phyloP scores from a whole-genome alignment of 345 rosid species.

The Raphanus raphanistrum region DNA sequence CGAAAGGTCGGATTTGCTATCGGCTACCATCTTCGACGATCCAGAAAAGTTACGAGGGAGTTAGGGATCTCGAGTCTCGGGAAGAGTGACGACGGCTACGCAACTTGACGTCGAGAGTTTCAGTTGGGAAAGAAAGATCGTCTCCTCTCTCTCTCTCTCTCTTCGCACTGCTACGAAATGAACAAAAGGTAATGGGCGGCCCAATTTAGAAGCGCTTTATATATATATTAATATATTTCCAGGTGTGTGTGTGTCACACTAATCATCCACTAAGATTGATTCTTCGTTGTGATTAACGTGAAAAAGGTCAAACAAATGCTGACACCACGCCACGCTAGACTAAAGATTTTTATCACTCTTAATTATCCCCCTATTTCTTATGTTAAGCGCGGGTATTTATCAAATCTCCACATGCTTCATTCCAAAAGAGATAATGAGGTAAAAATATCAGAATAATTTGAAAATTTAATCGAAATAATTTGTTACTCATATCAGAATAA shows the following conservation, averaged over 20 bases:
- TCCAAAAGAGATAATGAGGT: not conserved
- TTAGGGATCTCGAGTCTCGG: conserved; percentile 31
- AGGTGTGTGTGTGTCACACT: not conserved
- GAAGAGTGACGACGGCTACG: conserved; percentile 29
- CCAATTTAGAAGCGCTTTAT: not conserved
- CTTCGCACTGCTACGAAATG: not conserved
- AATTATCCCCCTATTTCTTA: not conserved
- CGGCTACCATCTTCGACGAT: conserved; percentile 73
- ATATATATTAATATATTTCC: not conserved
- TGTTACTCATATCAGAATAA: not conserved
- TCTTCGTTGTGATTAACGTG: not conserved
- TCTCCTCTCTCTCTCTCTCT: not conserved
- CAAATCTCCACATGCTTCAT: not conserved
- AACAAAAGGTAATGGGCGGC: not conserved
- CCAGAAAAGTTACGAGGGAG: not conserved
- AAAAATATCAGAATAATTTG: too few relatives aligned
- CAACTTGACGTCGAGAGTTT: conserved; percentile 21
- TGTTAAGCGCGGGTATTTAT: not conserved
- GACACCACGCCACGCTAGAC: conserved; percentile 23
- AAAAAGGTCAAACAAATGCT: conserved; percentile 2
- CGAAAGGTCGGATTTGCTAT: conserved; percentile 77
- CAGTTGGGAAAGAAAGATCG: conserved; percentile 13
- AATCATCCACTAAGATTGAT: not conserved
- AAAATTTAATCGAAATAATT: not conserved
- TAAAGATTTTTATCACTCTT: not conserved